phyloP scores from a whole-genome alignment of 257 asterid genomes.

The Craterostigma plantagineum region DNA sequence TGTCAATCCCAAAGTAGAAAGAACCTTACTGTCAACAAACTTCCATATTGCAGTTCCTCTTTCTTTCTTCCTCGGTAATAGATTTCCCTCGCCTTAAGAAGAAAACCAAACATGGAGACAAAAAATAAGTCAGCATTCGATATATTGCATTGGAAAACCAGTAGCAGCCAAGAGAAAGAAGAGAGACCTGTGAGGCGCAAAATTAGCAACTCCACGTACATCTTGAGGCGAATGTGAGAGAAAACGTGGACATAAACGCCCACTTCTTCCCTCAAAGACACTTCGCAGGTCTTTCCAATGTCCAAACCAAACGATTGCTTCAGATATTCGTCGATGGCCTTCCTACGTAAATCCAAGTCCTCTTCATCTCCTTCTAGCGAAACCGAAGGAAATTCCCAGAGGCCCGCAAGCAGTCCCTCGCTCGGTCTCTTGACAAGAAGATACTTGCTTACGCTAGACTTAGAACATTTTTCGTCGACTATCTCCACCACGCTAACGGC shows the following conservation, averaged over 20 bases:
- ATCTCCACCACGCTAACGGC: conserved; percentile 94
- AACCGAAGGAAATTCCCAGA: conserved; percentile 97
- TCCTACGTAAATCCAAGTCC: conserved; percentile 37
- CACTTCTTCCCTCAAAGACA: conserved; percentile 64
- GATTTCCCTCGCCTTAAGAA: conserved; percentile 27
- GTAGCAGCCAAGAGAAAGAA: conserved; percentile 10
- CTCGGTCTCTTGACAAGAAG: conserved; percentile 83
- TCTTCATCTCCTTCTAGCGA: conserved; percentile 52
- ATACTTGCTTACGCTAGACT: conserved; percentile 28
- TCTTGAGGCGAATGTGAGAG: conserved; percentile 83
- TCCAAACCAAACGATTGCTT: conserved; percentile 49
- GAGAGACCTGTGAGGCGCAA: conserved; percentile 50
- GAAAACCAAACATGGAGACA: conserved; percentile 10
- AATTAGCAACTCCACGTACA: conserved; percentile 63
- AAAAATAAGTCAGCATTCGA: conserved; percentile 5
- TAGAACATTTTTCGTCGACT: conserved; percentile 28
- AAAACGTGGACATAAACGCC: conserved; percentile 72
- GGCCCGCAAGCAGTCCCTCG: conserved; percentile 85
- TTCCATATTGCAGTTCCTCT: conserved; percentile 34
- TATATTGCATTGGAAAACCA: conserved; percentile 5
- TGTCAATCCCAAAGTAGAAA: conserved; percentile 73
- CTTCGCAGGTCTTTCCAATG: conserved; percentile 25
- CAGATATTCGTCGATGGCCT: conserved; percentile 39
- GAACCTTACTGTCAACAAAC: conserved; percentile 43
- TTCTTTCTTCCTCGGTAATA: conserved; percentile 17